Percentiles rank a stretch among this genome's conserved stretches.
Evolutionary conservation across 2,329 filamentous ascomycete genomes (phyloP).

Genomic region (Sporothrix schenckii): DNA sequence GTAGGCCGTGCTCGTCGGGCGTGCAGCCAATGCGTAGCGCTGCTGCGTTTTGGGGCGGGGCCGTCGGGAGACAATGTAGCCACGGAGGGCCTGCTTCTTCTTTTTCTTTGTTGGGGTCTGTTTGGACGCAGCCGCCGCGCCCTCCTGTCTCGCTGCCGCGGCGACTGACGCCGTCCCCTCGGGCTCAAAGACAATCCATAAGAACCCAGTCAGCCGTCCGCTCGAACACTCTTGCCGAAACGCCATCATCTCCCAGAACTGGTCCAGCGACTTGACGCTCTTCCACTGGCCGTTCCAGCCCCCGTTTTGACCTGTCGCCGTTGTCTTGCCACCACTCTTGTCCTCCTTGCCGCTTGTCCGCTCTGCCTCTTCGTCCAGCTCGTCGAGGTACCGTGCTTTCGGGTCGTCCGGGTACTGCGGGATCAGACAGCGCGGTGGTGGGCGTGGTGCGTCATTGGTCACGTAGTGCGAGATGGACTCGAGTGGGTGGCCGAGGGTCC

Average conservation of each 20-base stretch:
- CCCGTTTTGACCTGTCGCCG: background rate
- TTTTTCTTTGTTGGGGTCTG: slow-evolving; percentile 35
- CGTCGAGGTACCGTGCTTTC: slow-evolving; percentile 84
- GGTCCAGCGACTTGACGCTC: slow-evolving; percentile 78
- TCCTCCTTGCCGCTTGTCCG: slow-evolving; percentile 49
- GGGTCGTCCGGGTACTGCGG: slow-evolving; percentile 94
- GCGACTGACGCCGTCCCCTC: background rate
- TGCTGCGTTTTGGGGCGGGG: slow-evolving; percentile 66
- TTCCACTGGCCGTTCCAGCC: slow-evolving; percentile 70
- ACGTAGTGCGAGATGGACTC: slow-evolving; percentile 65
- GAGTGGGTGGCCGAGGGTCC: slow-evolving; percentile 74
- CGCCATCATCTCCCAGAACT: slow-evolving; percentile 99
- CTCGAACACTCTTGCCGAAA: slow-evolving; percentile 95
- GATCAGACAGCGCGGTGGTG: slow-evolving; percentile 80
- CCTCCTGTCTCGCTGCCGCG: background rate
- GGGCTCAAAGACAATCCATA: slow-evolving; percentile 86
- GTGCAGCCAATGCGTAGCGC: slow-evolving; percentile 52
- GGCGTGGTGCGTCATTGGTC: slow-evolving; percentile 49
- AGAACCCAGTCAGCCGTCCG: slow-evolving; percentile 86
- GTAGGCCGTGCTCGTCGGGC: slow-evolving; percentile 59
- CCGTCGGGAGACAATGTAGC: slow-evolving; percentile 64
- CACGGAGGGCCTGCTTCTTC: slow-evolving; percentile 57
- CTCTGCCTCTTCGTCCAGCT: slow-evolving; percentile 81
- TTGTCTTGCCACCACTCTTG: slow-evolving; percentile 37
- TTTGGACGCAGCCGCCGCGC: background rate